Percentiles rank a stretch among this genome's conserved stretches.
Evolutionary conservation across 2,329 filamentous ascomycete species (phyloP).

Genomic region (Chaetomium strumarium): DNA sequence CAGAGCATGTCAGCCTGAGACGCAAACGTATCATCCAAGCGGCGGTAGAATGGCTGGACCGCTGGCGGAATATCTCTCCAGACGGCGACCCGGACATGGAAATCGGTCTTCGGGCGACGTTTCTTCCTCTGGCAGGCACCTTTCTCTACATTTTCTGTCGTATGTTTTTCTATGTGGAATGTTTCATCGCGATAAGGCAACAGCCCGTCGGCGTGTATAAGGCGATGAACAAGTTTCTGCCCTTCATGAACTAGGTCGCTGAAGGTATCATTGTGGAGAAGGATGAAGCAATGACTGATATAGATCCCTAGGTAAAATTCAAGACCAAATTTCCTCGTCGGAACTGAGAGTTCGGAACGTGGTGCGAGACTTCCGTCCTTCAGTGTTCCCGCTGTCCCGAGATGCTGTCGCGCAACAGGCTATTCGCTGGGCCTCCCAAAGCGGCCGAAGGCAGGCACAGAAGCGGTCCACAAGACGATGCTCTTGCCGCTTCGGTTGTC

Average conservation of each 20-base stretch:
- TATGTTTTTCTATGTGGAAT: slow-evolving; percentile 14
- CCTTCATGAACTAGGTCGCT: slow-evolving; percentile 3
- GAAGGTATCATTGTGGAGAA: too few species aligned
- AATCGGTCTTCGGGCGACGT: not conserved
- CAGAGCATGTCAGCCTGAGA: not conserved
- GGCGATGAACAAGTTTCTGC: slow-evolving; percentile 12
- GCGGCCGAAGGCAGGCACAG: too few species aligned
- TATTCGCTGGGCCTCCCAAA: too few species aligned
- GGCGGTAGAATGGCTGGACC: not conserved
- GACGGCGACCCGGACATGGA: slow-evolving; percentile 15
- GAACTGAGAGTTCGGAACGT: too few species aligned
- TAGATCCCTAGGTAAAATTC: too few species aligned
- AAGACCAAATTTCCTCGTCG: too few species aligned
- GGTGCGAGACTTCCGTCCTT: too few species aligned
- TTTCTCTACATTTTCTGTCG: slow-evolving; percentile 9
- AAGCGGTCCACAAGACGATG: too few species aligned
- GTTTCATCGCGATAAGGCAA: slow-evolving; percentile 13
- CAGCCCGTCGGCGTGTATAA: slow-evolving; percentile 16
- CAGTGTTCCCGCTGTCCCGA: too few species aligned
- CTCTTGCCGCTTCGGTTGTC: too few species aligned
- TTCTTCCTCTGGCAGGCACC: not conserved
- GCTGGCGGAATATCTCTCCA: slow-evolving; percentile 10
- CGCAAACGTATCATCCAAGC: not conserved
- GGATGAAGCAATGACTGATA: too few species aligned
- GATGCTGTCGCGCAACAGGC: too few species aligned